Evolutionary conservation across 1,139 yeast species (phyloP).

Genomic region (Taiozyma sp.): DNA sequence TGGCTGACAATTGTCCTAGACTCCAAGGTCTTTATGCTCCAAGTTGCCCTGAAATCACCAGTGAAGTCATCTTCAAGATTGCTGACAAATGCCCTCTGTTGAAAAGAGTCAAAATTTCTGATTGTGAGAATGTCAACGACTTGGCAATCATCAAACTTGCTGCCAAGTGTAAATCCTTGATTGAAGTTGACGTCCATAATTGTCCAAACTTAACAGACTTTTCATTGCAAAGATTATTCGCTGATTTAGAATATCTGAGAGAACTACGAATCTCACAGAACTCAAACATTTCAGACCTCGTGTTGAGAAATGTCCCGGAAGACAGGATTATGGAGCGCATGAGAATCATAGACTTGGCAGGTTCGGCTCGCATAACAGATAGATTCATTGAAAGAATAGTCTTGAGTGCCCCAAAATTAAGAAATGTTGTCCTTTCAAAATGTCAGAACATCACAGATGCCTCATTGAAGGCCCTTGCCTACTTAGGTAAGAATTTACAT

Average conservation of each 20-base stretch:
- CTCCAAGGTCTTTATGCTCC: slow-evolving; percentile 91
- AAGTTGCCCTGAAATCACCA: slow-evolving; percentile 66
- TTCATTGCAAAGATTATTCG: slow-evolving; percentile 56
- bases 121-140: slow-evolving; percentile 64
- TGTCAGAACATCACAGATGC: slow-evolving; percentile 86
- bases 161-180: slow-evolving; percentile 66
- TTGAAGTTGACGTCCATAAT: slow-evolving; percentile 85
- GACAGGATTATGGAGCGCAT: slow-evolving; percentile 36
- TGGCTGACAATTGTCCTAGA: slow-evolving; percentile 67
- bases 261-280: slow-evolving; percentile 82
- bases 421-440: slow-evolving; percentile 86
- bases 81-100: slow-evolving; percentile 65
- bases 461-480: slow-evolving; percentile 65
- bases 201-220: slow-evolving; percentile 70
- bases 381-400: slow-evolving; percentile 70
- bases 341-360: slow-evolving; percentile 80
- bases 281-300: slow-evolving; percentile 59
- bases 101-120: slow-evolving; percentile 78
- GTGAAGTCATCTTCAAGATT: slow-evolving; percentile 55
- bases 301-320: slow-evolving; percentile 33
- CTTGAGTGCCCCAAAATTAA: slow-evolving; percentile 70
- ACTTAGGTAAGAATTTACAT: slow-evolving; percentile 76
- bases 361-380: slow-evolving; percentile 80
- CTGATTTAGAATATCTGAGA: slow-evolving; percentile 61
- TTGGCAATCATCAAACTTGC: slow-evolving; percentile 60